Percentiles rank a stretch among this genome's conserved stretches.
Evolutionary conservation across 192 early-diverging fungal species (phyloP).

Genomic region (Umbelopsis isabellina): DNA sequence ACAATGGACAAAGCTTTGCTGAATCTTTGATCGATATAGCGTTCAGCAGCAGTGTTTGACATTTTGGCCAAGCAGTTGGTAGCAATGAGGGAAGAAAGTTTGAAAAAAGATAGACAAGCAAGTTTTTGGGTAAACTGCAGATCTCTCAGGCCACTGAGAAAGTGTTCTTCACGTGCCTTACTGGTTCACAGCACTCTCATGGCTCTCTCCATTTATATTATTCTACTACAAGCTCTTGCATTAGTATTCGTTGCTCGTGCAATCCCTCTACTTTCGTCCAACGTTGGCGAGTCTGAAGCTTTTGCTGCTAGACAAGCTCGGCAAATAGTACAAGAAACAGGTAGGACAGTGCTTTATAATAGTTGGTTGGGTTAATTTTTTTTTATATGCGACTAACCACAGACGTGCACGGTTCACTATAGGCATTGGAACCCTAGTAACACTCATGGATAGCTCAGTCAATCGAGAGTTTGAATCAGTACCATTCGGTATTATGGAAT

Average conservation of each 20-base stretch:
- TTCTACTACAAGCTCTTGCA: background rate
- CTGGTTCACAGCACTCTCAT: background rate
- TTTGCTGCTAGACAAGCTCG: conserved; percentile 17
- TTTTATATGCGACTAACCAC: background rate
- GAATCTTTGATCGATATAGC: conserved; percentile 36
- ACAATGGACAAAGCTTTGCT: conserved; percentile 41
- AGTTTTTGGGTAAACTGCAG: background rate
- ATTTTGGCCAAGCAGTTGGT: conserved; percentile 2
- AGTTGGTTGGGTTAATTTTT: too few relatives aligned
- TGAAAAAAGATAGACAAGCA: background rate
- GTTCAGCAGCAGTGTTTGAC: conserved; percentile 25
- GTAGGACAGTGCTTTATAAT: background rate
- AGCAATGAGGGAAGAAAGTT: conserved; percentile 3
- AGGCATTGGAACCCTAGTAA: conserved; percentile 2
- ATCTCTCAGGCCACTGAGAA: background rate
- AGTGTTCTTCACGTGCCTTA: conserved; percentile 15
- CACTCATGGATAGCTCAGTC: background rate
- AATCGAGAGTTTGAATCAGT: background rate
- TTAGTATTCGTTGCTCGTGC: background rate
- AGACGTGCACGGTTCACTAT: background rate
- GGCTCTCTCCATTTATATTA: background rate
- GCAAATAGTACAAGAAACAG: conserved; percentile 10
- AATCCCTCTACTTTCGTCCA: background rate
- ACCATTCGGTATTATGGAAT: conserved; percentile 16
- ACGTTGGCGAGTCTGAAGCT: background rate